phyloP scores from a whole-genome alignment of 2,329 filamentous ascomycete genomes.

The Hypoxylon sp. region DNA sequence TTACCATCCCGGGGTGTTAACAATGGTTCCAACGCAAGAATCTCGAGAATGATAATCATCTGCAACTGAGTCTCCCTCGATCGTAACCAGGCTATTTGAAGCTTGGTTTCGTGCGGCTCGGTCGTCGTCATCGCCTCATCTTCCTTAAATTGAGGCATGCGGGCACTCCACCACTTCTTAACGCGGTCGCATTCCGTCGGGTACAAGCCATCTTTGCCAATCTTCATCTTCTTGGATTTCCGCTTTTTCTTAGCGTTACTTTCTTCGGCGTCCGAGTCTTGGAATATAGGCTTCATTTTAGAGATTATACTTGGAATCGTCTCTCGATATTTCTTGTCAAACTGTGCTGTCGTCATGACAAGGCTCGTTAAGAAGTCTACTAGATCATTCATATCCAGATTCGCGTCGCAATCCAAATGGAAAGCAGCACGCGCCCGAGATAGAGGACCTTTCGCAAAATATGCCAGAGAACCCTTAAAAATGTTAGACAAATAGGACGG shows the following conservation, averaged over 20 bases:
- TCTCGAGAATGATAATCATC: conserved; percentile 83
- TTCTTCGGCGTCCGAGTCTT: conserved; percentile 70
- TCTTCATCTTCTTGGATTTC: conserved; percentile 74
- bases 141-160: conserved; percentile 65
- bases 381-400: conserved; percentile 73
- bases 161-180: conserved; percentile 77
- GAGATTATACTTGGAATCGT: conserved; percentile 74
- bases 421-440: conserved; percentile 81
- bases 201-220: conserved; percentile 78
- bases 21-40: conserved; percentile 76
- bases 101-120: conserved; percentile 69
- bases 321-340: conserved; percentile 86
- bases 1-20: conserved; percentile 58
- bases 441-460: conserved; percentile 86
- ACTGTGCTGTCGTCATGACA: conserved; percentile 74
- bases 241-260: conserved; percentile 63
- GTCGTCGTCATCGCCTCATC: conserved; percentile 61
- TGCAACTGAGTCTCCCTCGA: conserved; percentile 85
- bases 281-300: conserved; percentile 68
- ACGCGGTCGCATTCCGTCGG: conserved; percentile 75
- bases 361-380: conserved; percentile 78
- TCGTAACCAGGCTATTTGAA: conserved; percentile 75
- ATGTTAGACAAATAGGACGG: conserved; percentile 56
- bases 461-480: conserved; percentile 79
- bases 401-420: conserved; percentile 72